A percentile compares a stretch with the other conserved stretches of the same genome.
These are phyloP conservation scores for Cystobasidium onofrii DNA, from an alignment of 768 basidiomycete species.

Conservation along the genomic window DNA sequence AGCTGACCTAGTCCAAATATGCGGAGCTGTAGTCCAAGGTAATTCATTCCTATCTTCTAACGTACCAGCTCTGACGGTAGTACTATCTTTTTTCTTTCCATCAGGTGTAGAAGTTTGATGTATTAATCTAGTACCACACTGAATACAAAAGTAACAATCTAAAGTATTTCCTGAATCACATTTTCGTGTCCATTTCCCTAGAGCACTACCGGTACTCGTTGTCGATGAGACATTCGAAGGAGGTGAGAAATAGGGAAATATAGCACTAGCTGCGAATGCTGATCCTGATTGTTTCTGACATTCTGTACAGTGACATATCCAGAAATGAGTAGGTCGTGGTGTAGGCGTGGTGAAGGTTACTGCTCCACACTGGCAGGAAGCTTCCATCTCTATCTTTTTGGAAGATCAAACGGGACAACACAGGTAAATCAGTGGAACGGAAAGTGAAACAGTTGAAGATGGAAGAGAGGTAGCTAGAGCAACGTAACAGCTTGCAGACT, in stretches of 20 bases:
- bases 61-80: background rate
- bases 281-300: slow-evolving; percentile 1
- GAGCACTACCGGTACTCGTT: too few species aligned
- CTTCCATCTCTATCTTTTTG: background rate
- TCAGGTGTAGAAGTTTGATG: background rate
- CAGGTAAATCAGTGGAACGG: too few species aligned
- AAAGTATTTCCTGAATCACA: slow-evolving; percentile 3
- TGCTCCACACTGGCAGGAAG: slow-evolving; percentile 6
- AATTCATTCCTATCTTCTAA: background rate
- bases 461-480: too few species aligned
- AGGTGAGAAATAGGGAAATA: background rate
- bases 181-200: background rate
- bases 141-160: slow-evolving; percentile 15
- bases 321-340: background rate
- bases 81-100: background rate
- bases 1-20: slow-evolving; percentile 2
- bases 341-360: background rate
- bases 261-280: background rate
- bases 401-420: background rate
- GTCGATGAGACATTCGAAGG: background rate
- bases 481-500: too few species aligned
- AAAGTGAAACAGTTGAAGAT: too few species aligned
- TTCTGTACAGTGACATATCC: slow-evolving; percentile 17
- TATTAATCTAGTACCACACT: background rate
- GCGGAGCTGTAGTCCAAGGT: background rate